A percentile compares a stretch with the other conserved stretches of the same genome.
phyloP scores from a whole-genome alignment of 2,329 filamentous ascomycete genomes.

The Botrytis tulipae region DNA sequence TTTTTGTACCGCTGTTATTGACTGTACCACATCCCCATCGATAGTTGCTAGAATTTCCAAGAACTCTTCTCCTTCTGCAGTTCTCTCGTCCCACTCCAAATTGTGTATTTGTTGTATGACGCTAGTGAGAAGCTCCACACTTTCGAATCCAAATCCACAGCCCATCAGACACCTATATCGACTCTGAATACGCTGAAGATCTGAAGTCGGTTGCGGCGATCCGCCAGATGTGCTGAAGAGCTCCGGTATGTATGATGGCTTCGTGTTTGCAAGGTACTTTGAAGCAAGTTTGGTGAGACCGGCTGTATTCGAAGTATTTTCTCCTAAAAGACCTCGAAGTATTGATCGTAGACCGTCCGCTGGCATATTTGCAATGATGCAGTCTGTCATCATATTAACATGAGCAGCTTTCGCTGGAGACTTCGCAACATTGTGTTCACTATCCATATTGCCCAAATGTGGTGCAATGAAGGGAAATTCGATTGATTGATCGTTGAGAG shows the following conservation, averaged over 20 bases:
- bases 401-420: constrained; percentile 39
- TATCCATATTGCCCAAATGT: constrained; percentile 3
- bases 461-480: not conserved
- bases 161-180: constrained; percentile 39
- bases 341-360: constrained; percentile 43
- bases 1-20: constrained; percentile 34
- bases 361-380: constrained; percentile 45
- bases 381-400: constrained; percentile 49
- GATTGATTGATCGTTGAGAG: constrained; percentile 4
- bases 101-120: constrained; percentile 26
- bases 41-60: constrained; percentile 35
- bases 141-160: constrained; percentile 38
- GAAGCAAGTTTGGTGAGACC: constrained; percentile 39
- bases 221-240: constrained; percentile 22
- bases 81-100: constrained; percentile 8
- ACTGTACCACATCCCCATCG: constrained; percentile 37
- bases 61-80: constrained; percentile 19
- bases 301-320: constrained; percentile 37
- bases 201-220: constrained; percentile 11
- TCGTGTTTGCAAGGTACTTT: constrained; percentile 35
- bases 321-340: constrained; percentile 38
- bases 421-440: not conserved
- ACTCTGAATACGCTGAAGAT: constrained; percentile 27
- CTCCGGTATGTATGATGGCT: constrained; percentile 25
- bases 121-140: constrained; percentile 27